Percentiles rank a stretch among this genome's conserved stretches.
Conservation (phyloP, 176 grass and related monocot genomes). For the Metroxylon sagu region DNA sequence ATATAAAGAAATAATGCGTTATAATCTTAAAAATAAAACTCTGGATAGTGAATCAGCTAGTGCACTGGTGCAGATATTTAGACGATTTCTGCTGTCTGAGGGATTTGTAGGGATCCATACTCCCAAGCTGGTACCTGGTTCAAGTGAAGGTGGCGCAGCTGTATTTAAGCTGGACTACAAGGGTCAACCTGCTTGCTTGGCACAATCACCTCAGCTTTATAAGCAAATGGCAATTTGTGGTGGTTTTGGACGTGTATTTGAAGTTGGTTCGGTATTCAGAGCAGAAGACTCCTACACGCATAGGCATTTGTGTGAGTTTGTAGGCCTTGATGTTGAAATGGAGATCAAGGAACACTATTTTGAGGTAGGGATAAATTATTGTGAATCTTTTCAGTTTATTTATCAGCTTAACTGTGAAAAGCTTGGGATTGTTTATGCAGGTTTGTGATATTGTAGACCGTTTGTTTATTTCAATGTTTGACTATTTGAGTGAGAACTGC, state of each 20-base stretch:
- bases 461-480: constrained; percentile 87
- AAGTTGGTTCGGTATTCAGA: constrained; percentile 78
- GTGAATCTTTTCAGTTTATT: constrained; percentile 1
- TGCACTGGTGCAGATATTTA: constrained; percentile 46
- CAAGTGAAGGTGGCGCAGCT: constrained; percentile 92
- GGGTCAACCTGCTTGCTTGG: constrained; percentile 84
- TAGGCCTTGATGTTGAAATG: constrained; percentile 95
- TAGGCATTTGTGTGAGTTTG: constrained; percentile 90
- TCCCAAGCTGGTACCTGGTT: constrained; percentile 62
- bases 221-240: constrained; percentile 86
- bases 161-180: constrained; percentile 92
- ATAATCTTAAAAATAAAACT: neutral
- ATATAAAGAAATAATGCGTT: neutral
- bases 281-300: constrained; percentile 89
- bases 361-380: constrained; percentile 37
- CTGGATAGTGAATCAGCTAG: too few species aligned
- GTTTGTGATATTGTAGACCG: constrained; percentile 84
- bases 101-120: constrained; percentile 81
- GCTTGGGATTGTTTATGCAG: constrained; percentile 28
- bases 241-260: constrained; percentile 78
- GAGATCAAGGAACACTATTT: constrained; percentile 96
- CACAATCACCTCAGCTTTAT: constrained; percentile 76
- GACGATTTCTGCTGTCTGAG: constrained; percentile 49
- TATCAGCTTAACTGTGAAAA: neutral
- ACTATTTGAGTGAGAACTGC: constrained; percentile 73